These are phyloP conservation scores for Cladophialophora bantiana DNA, from an alignment of 2,329 filamentous ascomycete species.

Conservation along the genomic window DNA sequence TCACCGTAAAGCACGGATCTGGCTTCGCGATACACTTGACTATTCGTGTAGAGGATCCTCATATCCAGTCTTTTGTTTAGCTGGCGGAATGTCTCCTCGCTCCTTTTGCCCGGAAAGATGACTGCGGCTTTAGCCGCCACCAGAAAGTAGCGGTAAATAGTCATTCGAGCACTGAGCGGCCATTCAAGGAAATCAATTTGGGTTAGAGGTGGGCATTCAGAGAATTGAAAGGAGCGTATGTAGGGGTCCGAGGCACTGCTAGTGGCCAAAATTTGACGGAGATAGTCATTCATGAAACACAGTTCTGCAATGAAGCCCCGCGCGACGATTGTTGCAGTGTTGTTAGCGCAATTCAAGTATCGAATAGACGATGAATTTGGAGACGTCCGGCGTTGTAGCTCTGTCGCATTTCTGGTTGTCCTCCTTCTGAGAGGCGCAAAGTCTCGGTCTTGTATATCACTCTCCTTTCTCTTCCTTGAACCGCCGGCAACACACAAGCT, in stretches of 20 bases:
- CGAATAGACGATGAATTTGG: background rate
- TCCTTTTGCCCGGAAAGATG: conserved; percentile 12
- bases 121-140: conserved; percentile 14
- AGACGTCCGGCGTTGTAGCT: background rate
- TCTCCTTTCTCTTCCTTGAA: conserved; percentile 3
- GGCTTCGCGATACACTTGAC: conserved; percentile 30
- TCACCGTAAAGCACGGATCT: conserved; percentile 30
- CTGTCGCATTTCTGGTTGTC: background rate
- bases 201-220: conserved; percentile 1
- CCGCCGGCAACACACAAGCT: background rate
- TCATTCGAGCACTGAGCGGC: conserved; percentile 18
- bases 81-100: background rate
- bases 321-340: background rate
- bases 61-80: conserved; percentile 21
- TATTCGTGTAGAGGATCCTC: conserved; percentile 23
- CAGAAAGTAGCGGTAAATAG: conserved; percentile 28
- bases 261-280: background rate
- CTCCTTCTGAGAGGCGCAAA: background rate
- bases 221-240: background rate
- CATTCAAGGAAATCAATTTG: conserved; percentile 23
- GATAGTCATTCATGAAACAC: background rate
- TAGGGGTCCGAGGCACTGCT: background rate
- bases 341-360: background rate
- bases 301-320: background rate
- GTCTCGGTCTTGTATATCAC: background rate